Base-by-base conservation (phyloP, 139 green algal species). In the Diplosphaera chodatii region DNA sequence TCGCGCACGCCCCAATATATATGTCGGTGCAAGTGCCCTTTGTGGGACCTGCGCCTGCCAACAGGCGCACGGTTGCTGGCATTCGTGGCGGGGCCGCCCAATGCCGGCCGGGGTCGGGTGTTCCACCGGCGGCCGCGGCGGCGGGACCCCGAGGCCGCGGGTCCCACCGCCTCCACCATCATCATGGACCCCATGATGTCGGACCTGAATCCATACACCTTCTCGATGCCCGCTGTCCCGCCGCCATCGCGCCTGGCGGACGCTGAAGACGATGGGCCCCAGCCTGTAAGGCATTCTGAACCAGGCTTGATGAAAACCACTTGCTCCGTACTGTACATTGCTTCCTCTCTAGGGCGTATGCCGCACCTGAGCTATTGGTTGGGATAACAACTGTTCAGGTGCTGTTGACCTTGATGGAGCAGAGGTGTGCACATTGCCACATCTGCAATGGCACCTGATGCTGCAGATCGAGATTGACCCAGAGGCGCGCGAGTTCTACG, bases 71-170 rank as follows among this genome's bases (percentile, higher is more conserved):
- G 81, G 18, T 55, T 94, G 48, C 37, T 91, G 71, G 40, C 80
- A 0, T 93, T 94, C 76, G 71, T 93, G 27, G 76, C 84, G 31
- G 88, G 90, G 0, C 75, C 86, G 0, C 88, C 90, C 22, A 82
- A 95, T 70, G 69, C 71, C 3, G 90, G 84, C 0, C 40, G 77
- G 1, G 90, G 88, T 55, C 69, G 74, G 31, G 80, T 93, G 37
- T 65, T 88, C 40, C 68, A 37, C 40, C 65, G 40, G 71, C 69
- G 63, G 64, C 67, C 23, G 40, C 63, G 4, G 4, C 3, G 3
- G 8, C 16, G 16, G 48, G 27, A 40, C 28, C 1, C 23, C 37
- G 67, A 55, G 18, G 41, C 55, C 15, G 59, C 48, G 25, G 48
- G 48, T 3, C 48, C 48, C 48, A 59, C 48, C 3, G 48, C 48